Percentiles rank a stretch among this genome's conserved stretches.
These are phyloP conservation scores for Cutaneotrichosporon sp. DNA, from an alignment of 1,284 basidiomycete genomes.

Conservation along the genomic window DNA sequence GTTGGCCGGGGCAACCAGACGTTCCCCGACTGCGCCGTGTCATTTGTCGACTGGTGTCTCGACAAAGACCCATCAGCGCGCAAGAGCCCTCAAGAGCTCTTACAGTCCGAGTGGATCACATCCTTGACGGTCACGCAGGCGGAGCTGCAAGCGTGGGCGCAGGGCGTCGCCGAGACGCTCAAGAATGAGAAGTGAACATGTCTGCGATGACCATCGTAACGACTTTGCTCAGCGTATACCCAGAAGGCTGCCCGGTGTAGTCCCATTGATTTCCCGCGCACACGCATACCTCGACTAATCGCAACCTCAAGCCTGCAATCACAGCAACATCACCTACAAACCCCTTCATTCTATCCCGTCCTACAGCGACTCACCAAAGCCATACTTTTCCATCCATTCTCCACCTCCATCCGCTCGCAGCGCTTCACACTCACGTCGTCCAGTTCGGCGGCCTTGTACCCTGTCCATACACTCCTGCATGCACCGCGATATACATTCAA, in stretches of 20 bases:
- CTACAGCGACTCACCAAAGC: background rate
- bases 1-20: conserved; percentile 48
- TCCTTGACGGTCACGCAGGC: conserved; percentile 30
- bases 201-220: too few species aligned
- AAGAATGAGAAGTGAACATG: background rate
- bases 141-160: conserved; percentile 35
- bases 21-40: conserved; percentile 65
- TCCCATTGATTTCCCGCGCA: too few species aligned
- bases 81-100: conserved; percentile 71
- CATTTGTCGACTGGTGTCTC: conserved; percentile 77
- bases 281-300: too few species aligned
- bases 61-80: conserved; percentile 72
- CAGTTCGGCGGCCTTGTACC: background rate
- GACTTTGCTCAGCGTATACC: too few species aligned
- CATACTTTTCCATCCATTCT: background rate
- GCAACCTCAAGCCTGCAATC: too few species aligned
- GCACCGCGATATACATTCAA: background rate
- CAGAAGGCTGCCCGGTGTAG: too few species aligned
- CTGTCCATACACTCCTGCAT: conserved; percentile 15
- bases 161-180: conserved; percentile 9
- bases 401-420: background rate
- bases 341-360: too few species aligned
- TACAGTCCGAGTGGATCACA: conserved; percentile 50
- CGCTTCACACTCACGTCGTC: background rate
- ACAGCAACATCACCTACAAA: too few species aligned